Conservation (phyloP, 2,329 filamentous ascomycete genomes). For the Epicoccum nigrum region DNA sequence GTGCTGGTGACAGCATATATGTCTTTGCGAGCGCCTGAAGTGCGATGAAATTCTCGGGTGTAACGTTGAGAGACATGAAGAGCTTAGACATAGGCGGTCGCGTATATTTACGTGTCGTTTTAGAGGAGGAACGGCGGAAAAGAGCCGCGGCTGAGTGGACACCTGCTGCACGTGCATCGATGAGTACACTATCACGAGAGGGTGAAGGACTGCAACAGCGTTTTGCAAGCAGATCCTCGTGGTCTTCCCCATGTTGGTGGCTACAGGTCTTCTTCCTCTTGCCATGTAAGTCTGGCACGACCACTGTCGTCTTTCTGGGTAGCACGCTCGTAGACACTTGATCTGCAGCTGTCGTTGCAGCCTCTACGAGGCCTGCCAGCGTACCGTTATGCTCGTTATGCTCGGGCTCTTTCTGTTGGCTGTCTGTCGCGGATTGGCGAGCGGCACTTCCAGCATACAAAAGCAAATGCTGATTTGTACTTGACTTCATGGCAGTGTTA, state of each 20-base stretch:
- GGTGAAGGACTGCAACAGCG: conserved; percentile 22
- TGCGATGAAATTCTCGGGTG: conserved; percentile 62
- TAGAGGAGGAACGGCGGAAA: conserved; percentile 52
- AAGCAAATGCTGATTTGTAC: conserved; percentile 21
- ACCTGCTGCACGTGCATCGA: conserved; percentile 56
- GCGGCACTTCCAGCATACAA: conserved; percentile 22
- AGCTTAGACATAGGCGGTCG: conserved; percentile 64
- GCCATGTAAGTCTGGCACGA: conserved; percentile 14
- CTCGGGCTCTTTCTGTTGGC: conserved; percentile 24
- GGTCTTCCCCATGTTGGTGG: conserved; percentile 3
- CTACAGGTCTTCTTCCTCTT: conserved; percentile 37
- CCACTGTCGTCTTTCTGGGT: conserved; percentile 4
- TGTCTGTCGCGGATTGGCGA: conserved; percentile 22
- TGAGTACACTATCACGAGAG: conserved; percentile 26
- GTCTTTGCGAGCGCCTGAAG: conserved; percentile 62
- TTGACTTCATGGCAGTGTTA: conserved; percentile 16
- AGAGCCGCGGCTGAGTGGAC: conserved; percentile 60
- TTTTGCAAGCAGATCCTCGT: conserved; percentile 23
- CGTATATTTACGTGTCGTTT: conserved; percentile 61
- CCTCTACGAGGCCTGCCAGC: conserved; percentile 45
- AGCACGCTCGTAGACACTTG: conserved; percentile 29
- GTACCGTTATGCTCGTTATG: conserved; percentile 43
- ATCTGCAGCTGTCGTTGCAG: conserved; percentile 44
- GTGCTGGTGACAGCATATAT: conserved; percentile 62
- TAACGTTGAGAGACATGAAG: conserved; percentile 61